These are phyloP conservation scores for Kwoniella mangroviensis DNA, from an alignment of 768 basidiomycete genomes.

Conservation along the genomic window DNA sequence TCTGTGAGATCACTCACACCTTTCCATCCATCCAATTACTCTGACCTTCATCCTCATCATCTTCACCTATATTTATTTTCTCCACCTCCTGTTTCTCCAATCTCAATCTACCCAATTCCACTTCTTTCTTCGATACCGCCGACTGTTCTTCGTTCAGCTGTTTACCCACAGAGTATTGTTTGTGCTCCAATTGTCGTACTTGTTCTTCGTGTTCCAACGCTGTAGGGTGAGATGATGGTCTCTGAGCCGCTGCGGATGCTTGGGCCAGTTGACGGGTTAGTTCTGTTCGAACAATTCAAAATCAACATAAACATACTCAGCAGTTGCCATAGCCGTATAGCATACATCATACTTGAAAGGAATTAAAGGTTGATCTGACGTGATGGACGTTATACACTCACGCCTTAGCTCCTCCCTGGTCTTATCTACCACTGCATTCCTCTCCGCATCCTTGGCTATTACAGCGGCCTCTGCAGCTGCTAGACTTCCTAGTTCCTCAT, in stretches of 20 bases:
- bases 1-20: slow-evolving; percentile 31
- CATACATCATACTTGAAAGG: background rate
- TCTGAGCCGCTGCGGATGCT: slow-evolving; percentile 38
- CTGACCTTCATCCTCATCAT: slow-evolving; percentile 12
- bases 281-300: slow-evolving; percentile 12
- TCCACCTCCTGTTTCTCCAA: slow-evolving; percentile 43
- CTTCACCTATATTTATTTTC: slow-evolving; percentile 36
- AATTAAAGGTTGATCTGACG: too few species aligned
- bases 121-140: slow-evolving; percentile 39
- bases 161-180: slow-evolving; percentile 40
- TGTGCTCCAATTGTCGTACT: slow-evolving; percentile 37
- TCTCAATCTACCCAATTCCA: slow-evolving; percentile 37
- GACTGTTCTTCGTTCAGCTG: slow-evolving; percentile 46
- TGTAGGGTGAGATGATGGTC: slow-evolving; percentile 41
- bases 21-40: slow-evolving; percentile 35
- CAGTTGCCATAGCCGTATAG: background rate
- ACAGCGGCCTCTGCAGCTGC: slow-evolving; percentile 46
- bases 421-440: slow-evolving; percentile 23
- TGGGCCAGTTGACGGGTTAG: slow-evolving; percentile 32
- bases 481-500: slow-evolving; percentile 45
- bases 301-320: background rate
- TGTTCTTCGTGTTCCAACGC: slow-evolving; percentile 41
- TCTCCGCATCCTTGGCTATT: slow-evolving; percentile 33
- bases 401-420: slow-evolving; percentile 31
- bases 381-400: slow-evolving; percentile 21